Conservation (phyloP, 2,329 filamentous ascomycete genomes). For the Escovopsis sp. region DNA sequence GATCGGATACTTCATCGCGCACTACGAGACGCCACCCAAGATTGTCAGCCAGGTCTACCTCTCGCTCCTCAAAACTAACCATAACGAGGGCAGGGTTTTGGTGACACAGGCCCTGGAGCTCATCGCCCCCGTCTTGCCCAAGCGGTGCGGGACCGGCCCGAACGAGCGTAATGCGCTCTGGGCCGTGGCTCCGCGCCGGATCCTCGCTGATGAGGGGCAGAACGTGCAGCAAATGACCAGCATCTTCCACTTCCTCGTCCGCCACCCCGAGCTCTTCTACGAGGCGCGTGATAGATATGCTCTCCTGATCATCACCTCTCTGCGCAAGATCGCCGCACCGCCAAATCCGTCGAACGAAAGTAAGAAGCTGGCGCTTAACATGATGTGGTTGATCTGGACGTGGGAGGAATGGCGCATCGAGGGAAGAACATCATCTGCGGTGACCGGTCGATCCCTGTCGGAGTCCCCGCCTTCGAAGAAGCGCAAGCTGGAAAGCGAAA, state of each 20-base stretch:
- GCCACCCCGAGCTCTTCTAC: constrained; percentile 86
- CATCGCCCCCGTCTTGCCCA: constrained; percentile 84
- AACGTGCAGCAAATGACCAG: constrained; percentile 92
- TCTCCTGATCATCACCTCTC: constrained; percentile 70
- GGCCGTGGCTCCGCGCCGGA: constrained; percentile 80
- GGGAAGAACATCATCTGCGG: constrained; percentile 26
- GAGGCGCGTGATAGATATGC: constrained; percentile 87
- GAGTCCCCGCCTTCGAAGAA: constrained; percentile 63
- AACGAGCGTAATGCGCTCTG: constrained; percentile 67
- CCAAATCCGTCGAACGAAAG: constrained; percentile 79
- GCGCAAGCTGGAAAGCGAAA: constrained; percentile 55
- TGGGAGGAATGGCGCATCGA: constrained; percentile 81
- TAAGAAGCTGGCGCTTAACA: constrained; percentile 76
- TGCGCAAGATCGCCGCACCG: constrained; percentile 74
- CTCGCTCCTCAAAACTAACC: constrained; percentile 77
- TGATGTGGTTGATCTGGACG: constrained; percentile 80
- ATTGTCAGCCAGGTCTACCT: constrained; percentile 93
- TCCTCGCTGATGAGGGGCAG: constrained; percentile 83
- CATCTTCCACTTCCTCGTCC: constrained; percentile 93
- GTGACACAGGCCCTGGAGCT: constrained; percentile 92
- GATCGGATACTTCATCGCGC: constrained; percentile 92
- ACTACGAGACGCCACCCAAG: constrained; percentile 91
- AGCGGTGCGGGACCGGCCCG: constrained; percentile 53
- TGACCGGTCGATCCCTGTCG: constrained; percentile 26
- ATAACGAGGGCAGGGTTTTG: constrained; percentile 81